Evolutionary conservation across 2,329 filamentous ascomycete genomes (phyloP), one percentile per base, ranked within the genome.

Genomic region (Claviceps lovelessii): DNA sequence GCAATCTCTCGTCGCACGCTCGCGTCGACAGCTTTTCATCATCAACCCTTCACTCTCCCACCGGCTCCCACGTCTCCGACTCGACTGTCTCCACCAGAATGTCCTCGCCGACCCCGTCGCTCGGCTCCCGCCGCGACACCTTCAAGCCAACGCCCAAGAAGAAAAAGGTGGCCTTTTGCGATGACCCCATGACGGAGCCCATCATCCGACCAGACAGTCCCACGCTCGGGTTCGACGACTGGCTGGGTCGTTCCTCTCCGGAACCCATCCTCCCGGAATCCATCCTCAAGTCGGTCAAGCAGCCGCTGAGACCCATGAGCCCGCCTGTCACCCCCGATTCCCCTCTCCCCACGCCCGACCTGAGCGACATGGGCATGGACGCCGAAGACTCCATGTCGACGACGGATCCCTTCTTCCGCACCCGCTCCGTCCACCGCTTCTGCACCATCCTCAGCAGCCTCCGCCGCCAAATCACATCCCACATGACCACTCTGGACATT

Each of bases 161-260:
- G 64, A 73, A 72, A 62, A 68, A 68, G 28, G 70, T 73, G 37
- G 67, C 65, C 42, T 74, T 71, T 55, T 62, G 59, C 41, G 45
- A 47, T 17, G 45, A 47, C 15, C 39, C 72, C 13, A 59, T 67
- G 17, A 66, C 68, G 17, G 70, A 78, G 60, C 75, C 76, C 23
- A 67, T 74, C 37, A 72, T 80, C 57, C 76, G 79, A 9, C 79
- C 79, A 0, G 79, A 83, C 60, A 82, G 79, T 4, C 79, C 79
- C 1, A 83, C 79, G 0, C 73, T 83, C 6, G 79, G 79, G 11
- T 74, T 79, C 55, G 76, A 77, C 52, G 74, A 75, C 58, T 67
- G 67, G 49, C 66, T 71, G 13, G 52, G 57, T 47, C 60, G 63
- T 11, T 55, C 58, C 17, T 54, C 54, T 15, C 61, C 57, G 4